Base-by-base conservation (phyloP, 345 rosid genomes). In the Bruguiera gymnorhiza region DNA sequence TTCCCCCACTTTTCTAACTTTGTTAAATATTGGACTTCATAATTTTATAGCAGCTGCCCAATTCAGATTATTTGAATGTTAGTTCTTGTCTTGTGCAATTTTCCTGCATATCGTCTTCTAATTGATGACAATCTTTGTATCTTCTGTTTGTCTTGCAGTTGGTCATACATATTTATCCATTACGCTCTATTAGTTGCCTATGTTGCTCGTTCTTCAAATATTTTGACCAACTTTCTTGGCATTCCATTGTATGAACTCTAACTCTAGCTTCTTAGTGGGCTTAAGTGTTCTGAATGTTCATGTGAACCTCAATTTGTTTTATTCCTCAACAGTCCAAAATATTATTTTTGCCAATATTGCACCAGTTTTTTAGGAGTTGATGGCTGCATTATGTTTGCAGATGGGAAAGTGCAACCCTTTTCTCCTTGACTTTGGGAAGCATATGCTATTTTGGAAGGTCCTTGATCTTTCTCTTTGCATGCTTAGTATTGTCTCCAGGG, bases 401-500 rank as follows among this genome's bases (percentile, higher is more conserved):
- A 91, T 93, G 98, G 98, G 91, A 83, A 68, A 86, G 97, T 53
- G 98, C 88, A 60, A 70, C 90, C 60, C 71, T 91, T 43, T 91
- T 93, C 80, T 79, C 97, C 37, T 72, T 85, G 78, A 83, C 83
- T 54, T 78, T 91, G 1, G 98, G 98, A 70, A 83, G 95, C 69
- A 78, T 87, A 70, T 89, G 97, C 90, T 94, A 82, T 86, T 87
- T 87, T 78, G 97, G 98, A 72, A 91, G 98, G 98, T 91, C 76
- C 68, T 66, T 76, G 55, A 37, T 34, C 2, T 13, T 56, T 56
- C 60, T 56, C 13, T 24, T 11, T 13, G 16, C 60, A 8, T 15
- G 9, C 31, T 3, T 56, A 9, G 24, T 11, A 10, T 56, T 56
- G 6, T 10, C 30, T 11, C 23, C 31, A 56, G 60, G 16, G 24